Conservation (phyloP, 2,329 filamentous ascomycete species). For the Trichoderma endophyticum region DNA sequence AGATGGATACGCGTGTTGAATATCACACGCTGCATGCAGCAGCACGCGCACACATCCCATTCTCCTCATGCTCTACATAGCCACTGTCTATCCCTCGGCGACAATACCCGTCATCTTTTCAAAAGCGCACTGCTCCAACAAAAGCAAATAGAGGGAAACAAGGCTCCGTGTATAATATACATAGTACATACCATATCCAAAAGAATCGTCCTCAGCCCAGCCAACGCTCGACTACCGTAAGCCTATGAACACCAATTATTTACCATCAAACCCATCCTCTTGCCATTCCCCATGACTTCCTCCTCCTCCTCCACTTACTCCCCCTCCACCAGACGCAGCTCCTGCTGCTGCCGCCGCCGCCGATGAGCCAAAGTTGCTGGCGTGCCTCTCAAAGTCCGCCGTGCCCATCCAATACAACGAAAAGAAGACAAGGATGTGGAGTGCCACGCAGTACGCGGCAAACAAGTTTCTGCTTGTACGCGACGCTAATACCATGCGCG, state of each 20-base stretch:
- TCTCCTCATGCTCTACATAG: neutral
- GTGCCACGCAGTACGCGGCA: slow-evolving; percentile 81
- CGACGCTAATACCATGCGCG: slow-evolving; percentile 85
- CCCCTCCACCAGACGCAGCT: slow-evolving; percentile 31
- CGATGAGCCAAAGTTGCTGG: slow-evolving; percentile 52
- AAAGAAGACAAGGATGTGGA: slow-evolving; percentile 84
- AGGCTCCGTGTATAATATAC: neutral
- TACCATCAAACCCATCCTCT: slow-evolving; percentile 56
- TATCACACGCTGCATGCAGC: too few relatives aligned
- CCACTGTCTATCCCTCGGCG: neutral
- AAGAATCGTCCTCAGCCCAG: neutral
- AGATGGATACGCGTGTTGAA: neutral
- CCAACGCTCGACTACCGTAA: neutral
- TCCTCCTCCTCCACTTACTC: slow-evolving; percentile 22
- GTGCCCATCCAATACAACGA: slow-evolving; percentile 82
- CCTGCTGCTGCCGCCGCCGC: slow-evolving; percentile 43
- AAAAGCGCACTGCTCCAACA: neutral
- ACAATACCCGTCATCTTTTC: neutral
- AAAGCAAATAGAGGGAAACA: neutral
- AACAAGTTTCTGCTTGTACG: slow-evolving; percentile 90
- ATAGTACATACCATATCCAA: slow-evolving; percentile 8
- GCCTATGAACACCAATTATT: slow-evolving; percentile 19
- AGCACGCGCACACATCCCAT: neutral
- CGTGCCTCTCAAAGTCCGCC: slow-evolving; percentile 60
- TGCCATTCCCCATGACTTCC: slow-evolving; percentile 57